These are phyloP conservation scores for Arachis hypogaea DNA, from an alignment of 306 rosid genomes.

Conservation along the genomic window DNA sequence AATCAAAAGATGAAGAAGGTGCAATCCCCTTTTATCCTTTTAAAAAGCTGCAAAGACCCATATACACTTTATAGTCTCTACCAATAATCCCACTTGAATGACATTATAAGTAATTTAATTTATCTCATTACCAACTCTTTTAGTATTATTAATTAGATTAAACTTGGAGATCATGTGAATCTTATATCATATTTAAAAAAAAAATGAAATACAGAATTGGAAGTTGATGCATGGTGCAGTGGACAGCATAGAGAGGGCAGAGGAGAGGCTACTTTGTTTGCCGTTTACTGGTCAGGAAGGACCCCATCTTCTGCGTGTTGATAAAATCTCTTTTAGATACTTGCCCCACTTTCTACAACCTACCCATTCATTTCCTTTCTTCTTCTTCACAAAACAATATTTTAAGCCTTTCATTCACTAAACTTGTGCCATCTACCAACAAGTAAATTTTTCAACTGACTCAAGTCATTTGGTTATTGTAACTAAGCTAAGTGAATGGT, in stretches of 20 bases:
- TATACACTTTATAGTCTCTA: background rate
- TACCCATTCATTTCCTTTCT: background rate
- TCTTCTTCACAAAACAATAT: conserved; percentile 8
- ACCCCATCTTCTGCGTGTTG: conserved; percentile 9
- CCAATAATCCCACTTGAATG: background rate
- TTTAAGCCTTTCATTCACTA: background rate
- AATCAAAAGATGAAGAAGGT: conserved; percentile 8
- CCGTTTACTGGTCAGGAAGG: background rate
- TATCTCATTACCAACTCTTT: no score
- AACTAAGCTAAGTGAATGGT: background rate
- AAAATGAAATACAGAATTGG: conserved; percentile 16
- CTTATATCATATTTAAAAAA: no score
- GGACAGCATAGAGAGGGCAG: no score
- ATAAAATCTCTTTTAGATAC: conserved; percentile 29
- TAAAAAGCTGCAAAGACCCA: conserved; percentile 27
- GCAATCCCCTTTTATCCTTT: conserved; percentile 23
- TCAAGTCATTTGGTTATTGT: no score
- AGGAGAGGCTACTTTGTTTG: conserved; percentile 20
- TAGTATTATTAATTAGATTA: no score
- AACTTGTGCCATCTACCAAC: no score
- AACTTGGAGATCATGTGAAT: no score
- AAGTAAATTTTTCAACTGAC: no score
- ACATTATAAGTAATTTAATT: no score
- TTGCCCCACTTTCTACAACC: background rate
- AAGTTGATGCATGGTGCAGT: conserved; percentile 17